A percentile compares a stretch with the other conserved stretches of the same genome.
These are phyloP conservation scores for Eimeria praecox DNA, from an alignment of 169 alveolate species.

Conservation along the genomic window DNA sequence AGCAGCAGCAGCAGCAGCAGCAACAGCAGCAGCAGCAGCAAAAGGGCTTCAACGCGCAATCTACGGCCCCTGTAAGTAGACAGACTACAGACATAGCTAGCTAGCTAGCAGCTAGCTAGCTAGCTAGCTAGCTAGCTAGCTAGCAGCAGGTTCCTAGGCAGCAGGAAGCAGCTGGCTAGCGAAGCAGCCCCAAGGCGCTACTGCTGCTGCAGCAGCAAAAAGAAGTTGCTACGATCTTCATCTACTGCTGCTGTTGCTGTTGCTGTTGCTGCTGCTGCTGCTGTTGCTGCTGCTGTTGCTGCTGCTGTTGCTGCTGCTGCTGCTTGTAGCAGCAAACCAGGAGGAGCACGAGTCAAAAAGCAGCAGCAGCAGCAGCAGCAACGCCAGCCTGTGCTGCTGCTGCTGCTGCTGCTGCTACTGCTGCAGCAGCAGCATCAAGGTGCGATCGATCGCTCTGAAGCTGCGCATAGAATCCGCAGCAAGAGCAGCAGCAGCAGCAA, in stretches of 20 bases:
- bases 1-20: slow-evolving; percentile 29
- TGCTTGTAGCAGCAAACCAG: too few species aligned
- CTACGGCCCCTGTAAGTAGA: too few species aligned
- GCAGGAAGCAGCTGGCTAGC: neutral
- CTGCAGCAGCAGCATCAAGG: neutral
- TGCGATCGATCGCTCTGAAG: neutral
- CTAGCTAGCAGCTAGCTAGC: neutral
- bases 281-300: neutral
- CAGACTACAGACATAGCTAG: neutral
- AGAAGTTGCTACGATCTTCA: neutral
- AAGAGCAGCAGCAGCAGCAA: neutral
- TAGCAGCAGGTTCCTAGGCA: neutral
- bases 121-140: slow-evolving; percentile 20
- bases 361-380: neutral
- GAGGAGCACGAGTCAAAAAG: neutral
- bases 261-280: slow-evolving; percentile 36
- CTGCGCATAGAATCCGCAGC: neutral
- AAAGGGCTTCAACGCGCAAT: neutral
- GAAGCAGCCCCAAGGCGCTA: neutral
- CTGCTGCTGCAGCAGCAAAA: neutral
- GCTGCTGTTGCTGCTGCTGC: slow-evolving; percentile 41
- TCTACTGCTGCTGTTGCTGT: neutral
- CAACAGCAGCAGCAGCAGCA: slow-evolving; percentile 47
- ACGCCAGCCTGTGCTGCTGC: neutral
- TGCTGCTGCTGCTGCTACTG: neutral